Base-by-base conservation (phyloP, 2,329 filamentous ascomycete species). In the Aspergillus sp. region DNA sequence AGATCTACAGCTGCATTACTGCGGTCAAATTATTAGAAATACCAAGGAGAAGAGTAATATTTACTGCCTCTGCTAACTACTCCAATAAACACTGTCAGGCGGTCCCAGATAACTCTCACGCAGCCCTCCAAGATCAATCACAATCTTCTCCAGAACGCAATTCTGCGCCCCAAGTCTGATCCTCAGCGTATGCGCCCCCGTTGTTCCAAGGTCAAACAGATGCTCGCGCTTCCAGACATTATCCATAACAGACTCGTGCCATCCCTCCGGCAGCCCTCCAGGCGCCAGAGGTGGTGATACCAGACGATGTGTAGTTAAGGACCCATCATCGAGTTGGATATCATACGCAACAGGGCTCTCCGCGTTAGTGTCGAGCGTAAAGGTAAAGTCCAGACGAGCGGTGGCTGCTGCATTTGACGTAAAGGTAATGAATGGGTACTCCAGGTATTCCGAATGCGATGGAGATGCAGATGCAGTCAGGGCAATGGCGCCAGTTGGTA, bases 341-440 rank as follows among this genome's bases (percentile, higher is more conserved):
- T 19, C 75, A 3, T 83, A 69, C 4, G 82, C 79, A 60, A 82
- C 85, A 5, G 75, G 78, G 1, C 76, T 82, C 55, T 83, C 77
- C 6, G 80, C 77, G 63, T 11, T 31, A 1, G 85, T 84, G 4
- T 84, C 74, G 0, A 78, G 73, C 3, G 75, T 72, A 1, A 73
- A 74, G 19, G 80, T 73, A 35, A 77, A 75, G 21, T 79, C 66
- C 1, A 75, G 76, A 2, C 27, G 27, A 31, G 79, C 62, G 27
- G 72, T 76, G 7, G 67, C 58, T 6, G 74, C 75, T 5, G 78
- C 69, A 19, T 70, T 69, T 56, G 79, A 78, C 44, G 81, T 83
- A 74, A 87, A 88, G 12, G 86, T 77, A 70, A 86, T 88, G 57
- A 89, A 66, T 52, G 82, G 77, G 68, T 88, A 90, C 62, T 85